Base-by-base conservation (phyloP, 305 asterid genomes). In the Withania somnifera region DNA sequence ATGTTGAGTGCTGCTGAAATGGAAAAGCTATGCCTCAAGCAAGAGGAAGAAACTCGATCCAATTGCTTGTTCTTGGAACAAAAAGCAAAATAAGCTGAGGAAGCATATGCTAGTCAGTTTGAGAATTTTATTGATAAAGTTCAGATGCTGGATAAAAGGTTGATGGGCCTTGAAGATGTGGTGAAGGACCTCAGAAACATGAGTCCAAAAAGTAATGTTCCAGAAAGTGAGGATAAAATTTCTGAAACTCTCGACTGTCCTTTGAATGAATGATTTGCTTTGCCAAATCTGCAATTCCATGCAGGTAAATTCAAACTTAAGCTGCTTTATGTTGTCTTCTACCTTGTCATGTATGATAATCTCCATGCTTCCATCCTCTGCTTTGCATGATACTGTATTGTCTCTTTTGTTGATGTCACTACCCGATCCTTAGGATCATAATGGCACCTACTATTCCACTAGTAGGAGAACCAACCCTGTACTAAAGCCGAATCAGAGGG, bases 1-100 rank as follows among this genome's bases (percentile, higher is more conserved):
- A 89, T 93, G 91, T 60, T 93, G 90, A 89, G 92, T 54, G 81
- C 83, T 54, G 86, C 81, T 2, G 98, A 91, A 82, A 89, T 92
- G 22, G 97, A 92, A 87, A 91, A 79, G 84, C 86, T 77, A 9
- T 84, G 86, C 34, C 84, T 82, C 88, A 90, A 84, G 84, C 86
- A 82, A 78, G 92, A 92, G 83, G 98, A 93, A 84, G 99, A 95
- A 83, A 81, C 34, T 36, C 86, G 64, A 81, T n/a, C 85, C 86
- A 84, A 77, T 68, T 89, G 91, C 85, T 83, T 86, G 30, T 11
- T 89, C 24, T 19, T 88, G 80, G 91, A 89, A 77, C 89, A 90
- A 84, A 87, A 83, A 85, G 66, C 86, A 20, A 88, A 85, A 89
- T 93, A 90, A 85, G 83, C 86, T 1, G 94, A 89, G 83, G 90